These are phyloP conservation scores for Melaleuca alternifolia DNA, from an alignment of 345 rosid species.

Conservation along the genomic window DNA sequence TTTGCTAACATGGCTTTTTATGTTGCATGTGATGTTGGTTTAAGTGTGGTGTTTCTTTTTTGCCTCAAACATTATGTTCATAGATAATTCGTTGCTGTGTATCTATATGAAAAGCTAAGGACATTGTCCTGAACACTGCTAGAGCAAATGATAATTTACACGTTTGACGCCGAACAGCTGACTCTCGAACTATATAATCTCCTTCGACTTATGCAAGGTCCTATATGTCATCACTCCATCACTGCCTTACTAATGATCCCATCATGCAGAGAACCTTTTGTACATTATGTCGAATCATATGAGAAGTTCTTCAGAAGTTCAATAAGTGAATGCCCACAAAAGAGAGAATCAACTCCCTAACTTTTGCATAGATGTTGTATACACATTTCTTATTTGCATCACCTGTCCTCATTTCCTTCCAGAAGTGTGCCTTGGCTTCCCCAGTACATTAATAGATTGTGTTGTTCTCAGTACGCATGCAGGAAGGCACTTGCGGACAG, in stretches of 20 bases:
- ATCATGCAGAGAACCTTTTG: not conserved
- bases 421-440: not conserved
- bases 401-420: not conserved
- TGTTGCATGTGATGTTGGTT: not conserved
- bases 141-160: not conserved
- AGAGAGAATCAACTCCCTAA: not conserved
- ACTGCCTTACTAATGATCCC: not conserved
- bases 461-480: constrained; percentile 76
- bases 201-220: not conserved
- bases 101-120: not conserved
- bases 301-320: not conserved
- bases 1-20: not conserved
- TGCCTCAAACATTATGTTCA: not conserved
- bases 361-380: not conserved
- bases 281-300: not conserved
- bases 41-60: not conserved
- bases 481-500: constrained; percentile 98
- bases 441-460: not conserved
- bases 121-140: not conserved
- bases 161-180: not conserved
- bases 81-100: not conserved
- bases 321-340: not conserved
- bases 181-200: not conserved
- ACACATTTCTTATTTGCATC: not conserved
- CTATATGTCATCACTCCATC: not conserved